phyloP scores from a whole-genome alignment of 2,329 filamentous ascomycete genomes.

The Alternaria brassicae region DNA sequence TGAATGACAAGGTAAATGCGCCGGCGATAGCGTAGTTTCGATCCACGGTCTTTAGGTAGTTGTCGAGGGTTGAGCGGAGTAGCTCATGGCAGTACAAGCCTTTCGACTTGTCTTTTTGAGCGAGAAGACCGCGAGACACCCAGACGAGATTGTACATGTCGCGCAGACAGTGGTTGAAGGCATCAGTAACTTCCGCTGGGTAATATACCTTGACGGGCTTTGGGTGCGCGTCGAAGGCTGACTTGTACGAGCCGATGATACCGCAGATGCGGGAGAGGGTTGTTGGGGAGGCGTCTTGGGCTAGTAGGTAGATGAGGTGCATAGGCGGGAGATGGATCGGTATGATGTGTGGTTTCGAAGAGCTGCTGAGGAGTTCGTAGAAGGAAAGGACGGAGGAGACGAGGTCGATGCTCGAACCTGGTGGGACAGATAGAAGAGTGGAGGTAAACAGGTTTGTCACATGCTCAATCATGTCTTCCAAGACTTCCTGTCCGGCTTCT shows the following conservation, averaged over 20 bases:
- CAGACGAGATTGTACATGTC: conserved; percentile 86
- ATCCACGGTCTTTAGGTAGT: conserved; percentile 53
- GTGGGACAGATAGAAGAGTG: conserved; percentile 36
- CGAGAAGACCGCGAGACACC: conserved; percentile 74
- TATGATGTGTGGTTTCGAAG: conserved; percentile 50
- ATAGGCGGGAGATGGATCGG: conserved; percentile 73
- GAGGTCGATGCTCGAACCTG: conserved; percentile 47
- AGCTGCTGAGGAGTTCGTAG: conserved; percentile 68
- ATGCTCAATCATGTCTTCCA: conserved; percentile 39
- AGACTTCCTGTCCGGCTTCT: conserved; percentile 53
- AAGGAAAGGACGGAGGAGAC: conserved; percentile 66
- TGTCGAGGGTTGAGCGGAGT: conserved; percentile 54
- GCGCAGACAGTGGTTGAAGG: conserved; percentile 85
- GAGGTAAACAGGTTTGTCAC: conserved; percentile 43
- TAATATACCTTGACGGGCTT: conserved; percentile 50
- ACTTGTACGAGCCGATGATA: conserved; percentile 75
- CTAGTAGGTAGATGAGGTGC: conserved; percentile 72
- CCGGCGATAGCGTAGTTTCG: conserved; percentile 49
- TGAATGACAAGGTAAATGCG: conserved; percentile 58
- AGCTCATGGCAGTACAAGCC: conserved; percentile 60
- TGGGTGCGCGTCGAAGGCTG: conserved; percentile 71
- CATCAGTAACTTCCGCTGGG: conserved; percentile 51
- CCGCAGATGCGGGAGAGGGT: conserved; percentile 73
- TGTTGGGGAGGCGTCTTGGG: conserved; percentile 69
- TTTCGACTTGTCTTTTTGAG: conserved; percentile 65